Base-by-base conservation (phyloP, 1,284 basidiomycete species). In the Heliocybe sulcata region DNA sequence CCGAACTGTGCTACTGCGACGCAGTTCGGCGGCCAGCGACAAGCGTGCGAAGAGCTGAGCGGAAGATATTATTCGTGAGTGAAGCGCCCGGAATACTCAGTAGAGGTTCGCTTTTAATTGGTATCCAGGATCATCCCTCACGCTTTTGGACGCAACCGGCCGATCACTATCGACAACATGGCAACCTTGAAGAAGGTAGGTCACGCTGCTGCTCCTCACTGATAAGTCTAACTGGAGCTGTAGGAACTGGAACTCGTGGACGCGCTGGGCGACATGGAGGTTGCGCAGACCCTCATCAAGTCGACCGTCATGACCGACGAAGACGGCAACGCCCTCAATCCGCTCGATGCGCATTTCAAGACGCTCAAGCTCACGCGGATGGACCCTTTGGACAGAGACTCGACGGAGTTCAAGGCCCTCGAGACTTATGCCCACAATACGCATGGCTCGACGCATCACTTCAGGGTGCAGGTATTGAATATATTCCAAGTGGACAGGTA, bases 241-340 rank as follows among this genome's bases (percentile, higher is more conserved):
- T 56, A 79, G 73, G 83, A 87, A 72, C 73, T 87, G 22, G 81
- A 84, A 22, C 75, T 85, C 16, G 80, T 86, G 19, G 83, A 85
- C 58, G 80, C 82, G 4, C 75, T 87, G 20, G 81, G 80, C 35
- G 82, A 85, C 63, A 83, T 84, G 79, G 80, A 84, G 73, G 70
- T 84, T 54, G 79, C 83, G 14, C 77, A 79, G 33, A 80, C 82
- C 61, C 74, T 86, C 52, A 80, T 85, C 54, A 66, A 75, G 14
- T 65, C 73, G 6, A 69, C 67, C 16, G 61, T 70, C 2, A 64
- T 69, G 16, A 66, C 63, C 8, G 77, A 80, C 56, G 70, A 66
- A 10, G 59, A 72, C 19, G 81, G 80, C 20, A 69, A 73, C 35
- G 72, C 75, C 11, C 58, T 83, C 55, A 83, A 85, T 64, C 79